Conservation (phyloP, 2,329 filamentous ascomycete species). For the Phoma sp. region DNA sequence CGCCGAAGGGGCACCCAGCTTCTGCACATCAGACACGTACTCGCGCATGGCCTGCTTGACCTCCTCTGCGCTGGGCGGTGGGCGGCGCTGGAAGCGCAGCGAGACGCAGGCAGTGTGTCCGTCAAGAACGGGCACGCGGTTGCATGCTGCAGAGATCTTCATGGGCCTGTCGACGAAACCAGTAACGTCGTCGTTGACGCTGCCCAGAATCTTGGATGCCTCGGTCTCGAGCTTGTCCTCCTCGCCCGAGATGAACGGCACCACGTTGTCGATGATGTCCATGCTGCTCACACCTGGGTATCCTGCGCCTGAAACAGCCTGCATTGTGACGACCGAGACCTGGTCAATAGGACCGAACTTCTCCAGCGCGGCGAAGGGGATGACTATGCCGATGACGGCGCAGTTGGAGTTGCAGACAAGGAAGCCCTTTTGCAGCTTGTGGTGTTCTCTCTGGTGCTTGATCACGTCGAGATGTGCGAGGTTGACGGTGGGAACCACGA, state of each 20-base stretch:
- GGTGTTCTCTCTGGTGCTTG: conserved; percentile 80
- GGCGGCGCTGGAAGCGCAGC: conserved; percentile 78
- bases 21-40: conserved; percentile 83
- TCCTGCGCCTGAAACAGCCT: conserved; percentile 91
- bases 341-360: conserved; percentile 79
- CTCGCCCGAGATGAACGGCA: conserved; percentile 91
- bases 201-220: conserved; percentile 91
- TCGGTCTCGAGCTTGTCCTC: conserved; percentile 97
- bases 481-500: conserved; percentile 96
- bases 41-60: conserved; percentile 80
- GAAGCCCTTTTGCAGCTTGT: conserved; percentile 82
- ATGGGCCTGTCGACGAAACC: conserved; percentile 81
- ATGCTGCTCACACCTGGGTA: conserved; percentile 89
- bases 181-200: conserved; percentile 72
- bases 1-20: conserved; percentile 85
- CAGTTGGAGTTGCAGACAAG: conserved; percentile 98
- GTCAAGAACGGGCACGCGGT: conserved; percentile 92
- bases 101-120: conserved; percentile 96
- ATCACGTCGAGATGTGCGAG: conserved; percentile 86
- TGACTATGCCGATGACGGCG: conserved; percentile 94
- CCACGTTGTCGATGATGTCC: conserved; percentile 96
- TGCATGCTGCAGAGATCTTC: conserved; percentile 85
- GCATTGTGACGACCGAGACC: conserved; percentile 91
- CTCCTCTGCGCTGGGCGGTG: conserved; percentile 75
- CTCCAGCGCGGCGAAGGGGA: conserved; percentile 87